Conservation (phyloP, 176 grass and related monocot genomes). For the Oryza meridionalis region DNA sequence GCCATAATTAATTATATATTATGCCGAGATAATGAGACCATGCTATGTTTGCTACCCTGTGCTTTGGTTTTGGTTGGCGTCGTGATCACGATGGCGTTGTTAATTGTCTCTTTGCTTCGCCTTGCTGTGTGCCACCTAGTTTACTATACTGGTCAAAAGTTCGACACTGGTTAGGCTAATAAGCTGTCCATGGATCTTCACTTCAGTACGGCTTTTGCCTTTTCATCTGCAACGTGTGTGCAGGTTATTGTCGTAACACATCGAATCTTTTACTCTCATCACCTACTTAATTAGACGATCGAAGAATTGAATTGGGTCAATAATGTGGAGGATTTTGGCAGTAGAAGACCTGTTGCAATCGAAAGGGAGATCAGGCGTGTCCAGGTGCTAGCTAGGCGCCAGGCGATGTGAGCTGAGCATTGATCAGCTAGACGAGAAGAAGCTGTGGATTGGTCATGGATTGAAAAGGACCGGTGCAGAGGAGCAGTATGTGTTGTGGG, state of each 20-base stretch:
- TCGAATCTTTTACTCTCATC: not conserved
- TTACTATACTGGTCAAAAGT: too few species aligned
- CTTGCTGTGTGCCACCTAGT: too few species aligned
- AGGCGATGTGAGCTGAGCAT: not conserved
- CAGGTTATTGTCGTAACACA: not conserved
- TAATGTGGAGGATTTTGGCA: not conserved
- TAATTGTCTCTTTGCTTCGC: not conserved
- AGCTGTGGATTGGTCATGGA: not conserved
- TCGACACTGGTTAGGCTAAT: too few species aligned
- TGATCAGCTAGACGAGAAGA: not conserved
- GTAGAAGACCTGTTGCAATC: not conserved
- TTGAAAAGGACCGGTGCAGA: not conserved
- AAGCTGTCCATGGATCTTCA: too few species aligned
- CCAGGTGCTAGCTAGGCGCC: not conserved
- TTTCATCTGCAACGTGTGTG: not conserved
- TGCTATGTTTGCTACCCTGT: not conserved
- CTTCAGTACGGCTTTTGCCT: not conserved
- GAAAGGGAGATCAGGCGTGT: not conserved
- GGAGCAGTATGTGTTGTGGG: not conserved
- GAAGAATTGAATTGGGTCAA: not conserved
- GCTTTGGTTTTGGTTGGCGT: not conserved
- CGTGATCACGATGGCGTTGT: not conserved
- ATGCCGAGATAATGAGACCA: constrained; percentile 1
- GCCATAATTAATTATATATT: constrained; percentile 1
- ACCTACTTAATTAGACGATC: not conserved